Evolutionary conservation across 2,329 filamentous ascomycete species (phyloP), one percentile per base, ranked within the genome.

Genomic region (Penicillium sp.): DNA sequence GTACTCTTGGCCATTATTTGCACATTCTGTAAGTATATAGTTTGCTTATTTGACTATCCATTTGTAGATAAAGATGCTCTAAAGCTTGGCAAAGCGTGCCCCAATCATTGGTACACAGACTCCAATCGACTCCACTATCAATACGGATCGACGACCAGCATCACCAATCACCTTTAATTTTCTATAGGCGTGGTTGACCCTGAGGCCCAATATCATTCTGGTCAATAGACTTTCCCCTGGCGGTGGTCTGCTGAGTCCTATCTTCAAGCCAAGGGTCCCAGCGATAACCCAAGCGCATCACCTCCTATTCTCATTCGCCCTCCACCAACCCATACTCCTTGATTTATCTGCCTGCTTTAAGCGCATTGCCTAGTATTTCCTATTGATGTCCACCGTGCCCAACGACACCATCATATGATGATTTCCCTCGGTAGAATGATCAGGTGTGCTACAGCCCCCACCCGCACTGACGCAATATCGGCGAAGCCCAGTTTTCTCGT

Each of bases 401-500:
- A 89, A 76, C 69, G 82, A 87, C 27, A 77, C 77, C 75, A 88
- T 75, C 70, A 89, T 70, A 68, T 89, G 85, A 44, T 75, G 77
- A 61, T 87, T 85, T 8, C 85, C 84, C 9, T 79, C 73, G 33
- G 78, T 79, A 1, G 85, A 84, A 6, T 70, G 59, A 48, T 76
- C 74, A 19, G 86, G 83, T 26, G 84, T 83, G 1, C 87, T 86
- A 57, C 89, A 82, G 74, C 90, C 27, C 27, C 26, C 5, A 89
- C 80, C 87, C 87, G 90, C 10, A 90, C 86, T 0, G 87, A 87
- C 19, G 82, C 84, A 11, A 78, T 70, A 63, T 83, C 70, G 33
- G 75, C 76, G 86, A 90, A 3, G 76, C 86, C 87, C 87, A 90
- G 70, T 88, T 88, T 59, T 79, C 70, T 26, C 81, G 77, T 86